Conservation (phyloP, 148 eudicot genomes). For the Beta vulgaris region DNA sequence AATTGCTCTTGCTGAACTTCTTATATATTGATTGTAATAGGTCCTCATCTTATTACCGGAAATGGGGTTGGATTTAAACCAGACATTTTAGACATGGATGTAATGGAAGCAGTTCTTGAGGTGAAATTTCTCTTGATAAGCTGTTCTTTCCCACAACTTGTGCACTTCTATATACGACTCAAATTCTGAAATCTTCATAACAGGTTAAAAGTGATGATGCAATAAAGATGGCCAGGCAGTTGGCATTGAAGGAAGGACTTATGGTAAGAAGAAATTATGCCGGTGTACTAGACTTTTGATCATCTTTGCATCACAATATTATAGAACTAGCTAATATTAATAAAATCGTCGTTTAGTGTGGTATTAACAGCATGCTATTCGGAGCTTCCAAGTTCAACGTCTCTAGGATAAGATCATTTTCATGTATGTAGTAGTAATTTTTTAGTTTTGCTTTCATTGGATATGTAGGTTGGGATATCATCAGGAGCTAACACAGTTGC, state of each 20-base stretch:
- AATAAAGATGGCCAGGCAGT: conserved; percentile 83
- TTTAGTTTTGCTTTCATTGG: conserved; percentile 4
- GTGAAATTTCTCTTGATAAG: conserved; percentile 27
- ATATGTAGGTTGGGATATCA: conserved; percentile 84
- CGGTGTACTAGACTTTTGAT: background rate
- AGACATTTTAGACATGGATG: conserved; percentile 90
- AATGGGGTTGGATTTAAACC: conserved; percentile 98
- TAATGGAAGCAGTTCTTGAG: conserved; percentile 93
- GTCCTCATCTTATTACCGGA: conserved; percentile 94
- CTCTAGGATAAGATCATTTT: background rate
- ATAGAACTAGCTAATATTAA: background rate
- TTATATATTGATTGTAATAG: conserved; percentile 30
- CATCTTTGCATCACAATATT: background rate
- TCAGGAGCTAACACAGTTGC: conserved; percentile 98
- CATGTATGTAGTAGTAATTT: background rate
- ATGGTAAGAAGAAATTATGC: conserved; percentile 42
- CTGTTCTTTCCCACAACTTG: background rate
- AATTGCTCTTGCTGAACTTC: background rate
- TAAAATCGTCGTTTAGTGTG: background rate
- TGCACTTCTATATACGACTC: background rate
- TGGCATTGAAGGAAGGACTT: conserved; percentile 90
- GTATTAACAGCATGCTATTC: background rate
- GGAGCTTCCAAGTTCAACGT: background rate
- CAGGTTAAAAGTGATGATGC: conserved; percentile 92
- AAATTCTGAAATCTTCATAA: background rate